These are phyloP conservation scores for Phaffomyces antillensis DNA, from an alignment of 805 yeast genomes.

Conservation along the genomic window DNA sequence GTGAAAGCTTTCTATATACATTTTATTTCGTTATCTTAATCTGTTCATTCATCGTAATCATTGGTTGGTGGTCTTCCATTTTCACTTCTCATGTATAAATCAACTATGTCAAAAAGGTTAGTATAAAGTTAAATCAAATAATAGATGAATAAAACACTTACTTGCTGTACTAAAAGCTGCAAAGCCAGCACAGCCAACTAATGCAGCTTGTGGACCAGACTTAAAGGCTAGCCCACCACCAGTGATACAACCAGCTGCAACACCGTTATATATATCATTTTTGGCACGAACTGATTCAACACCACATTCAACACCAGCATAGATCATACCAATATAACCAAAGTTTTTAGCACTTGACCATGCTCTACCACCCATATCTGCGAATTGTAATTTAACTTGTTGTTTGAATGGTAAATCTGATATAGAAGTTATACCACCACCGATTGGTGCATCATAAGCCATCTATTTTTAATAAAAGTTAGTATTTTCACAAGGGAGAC, in stretches of 20 bases:
- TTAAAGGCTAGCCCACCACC: slow-evolving; percentile 93
- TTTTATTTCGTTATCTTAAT: not conserved
- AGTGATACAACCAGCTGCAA: slow-evolving; percentile 90
- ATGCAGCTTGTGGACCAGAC: slow-evolving; percentile 90
- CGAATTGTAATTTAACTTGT: slow-evolving; percentile 84
- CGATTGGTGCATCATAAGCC: slow-evolving; percentile 79
- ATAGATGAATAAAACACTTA: not conserved
- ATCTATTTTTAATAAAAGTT: slow-evolving; percentile 25
- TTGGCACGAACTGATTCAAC: slow-evolving; percentile 83
- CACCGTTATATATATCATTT: slow-evolving; percentile 87
- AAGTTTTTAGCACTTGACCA: slow-evolving; percentile 87
- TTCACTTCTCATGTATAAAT: slow-evolving; percentile 79
- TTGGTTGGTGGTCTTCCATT: slow-evolving; percentile 75
- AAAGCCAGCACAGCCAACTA: slow-evolving; percentile 93
- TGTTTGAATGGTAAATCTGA: slow-evolving; percentile 85
- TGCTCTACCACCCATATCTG: slow-evolving; percentile 90
- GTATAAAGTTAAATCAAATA: not conserved
- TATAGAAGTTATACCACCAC: slow-evolving; percentile 49
- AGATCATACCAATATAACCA: slow-evolving; percentile 87
- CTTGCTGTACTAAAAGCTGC: slow-evolving; percentile 88
- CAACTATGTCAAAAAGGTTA: slow-evolving; percentile 33
- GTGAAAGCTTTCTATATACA: not conserved
- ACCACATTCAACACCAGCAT: slow-evolving; percentile 87
- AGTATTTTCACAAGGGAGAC: not conserved
- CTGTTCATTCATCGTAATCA: slow-evolving; percentile 66